Base-by-base conservation (phyloP, 1,284 basidiomycete species). In the Trametes versicolor region DNA sequence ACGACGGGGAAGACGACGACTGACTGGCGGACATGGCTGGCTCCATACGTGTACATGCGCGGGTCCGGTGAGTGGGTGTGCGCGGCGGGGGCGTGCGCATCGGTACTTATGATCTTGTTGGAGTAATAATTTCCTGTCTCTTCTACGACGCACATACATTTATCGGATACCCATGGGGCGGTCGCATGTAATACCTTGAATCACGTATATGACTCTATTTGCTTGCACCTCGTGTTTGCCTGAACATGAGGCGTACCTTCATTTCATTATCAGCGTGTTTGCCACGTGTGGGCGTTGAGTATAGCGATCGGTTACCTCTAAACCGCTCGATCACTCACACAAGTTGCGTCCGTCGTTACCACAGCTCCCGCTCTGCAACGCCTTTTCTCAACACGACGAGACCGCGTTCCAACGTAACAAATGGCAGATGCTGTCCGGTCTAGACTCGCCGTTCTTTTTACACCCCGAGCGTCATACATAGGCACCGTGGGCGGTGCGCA, bases 31-130 rank as follows among this genome's bases (percentile, higher is more conserved):
- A 51, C 57, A 61, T 58, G 57, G 39, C 45, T 51, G 54, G 53
- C 15, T 54, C 50, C 57, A 58, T 58, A 52, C 48, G 56, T 34
- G 34, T 12, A 52, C 34, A 39, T 50, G 23, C 49, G 19, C 27
- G 29, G 45, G 45, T 49, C 21, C 10, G 32, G 45, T 7, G 39
- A 41, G 19, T 49, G 60, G 45, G 41, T 58, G 55, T 32, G 54
- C 36, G 60, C 48, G 62, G 58, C 49, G 56, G 54, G 53, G 56
- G 61, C 39, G 34, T 37, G 27, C 49, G 43, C 25, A 48, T 54
- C 55, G 49, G 58, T 66, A 65, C 62, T 55, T 65, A 72, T 60
- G 68, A 70, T 70, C 70, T 61, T 68, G 68, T 68, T 65, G 64
- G 66, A 68, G 65, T 72, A 69, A 60, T 72, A 29, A 50, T 34